A percentile compares a stretch with the other conserved stretches of the same genome.
Conservation (phyloP, 2,329 filamentous ascomycete species). For the Diaporthe australafricana region DNA sequence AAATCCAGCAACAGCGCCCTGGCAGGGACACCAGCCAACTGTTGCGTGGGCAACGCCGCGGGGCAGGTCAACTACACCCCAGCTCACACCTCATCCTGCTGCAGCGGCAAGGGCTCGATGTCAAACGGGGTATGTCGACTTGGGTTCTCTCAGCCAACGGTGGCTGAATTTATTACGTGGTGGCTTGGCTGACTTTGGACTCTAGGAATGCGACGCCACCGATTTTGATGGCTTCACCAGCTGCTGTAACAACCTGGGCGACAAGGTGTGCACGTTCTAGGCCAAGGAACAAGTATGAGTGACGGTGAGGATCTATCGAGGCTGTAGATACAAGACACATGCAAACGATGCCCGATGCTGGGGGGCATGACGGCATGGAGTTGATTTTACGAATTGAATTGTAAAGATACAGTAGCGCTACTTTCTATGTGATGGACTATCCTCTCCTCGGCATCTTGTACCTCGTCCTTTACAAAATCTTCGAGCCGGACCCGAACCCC, state of each 20-base stretch:
- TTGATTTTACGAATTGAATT: constrained; percentile 20
- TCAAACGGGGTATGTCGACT: not conserved
- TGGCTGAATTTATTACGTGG: too few relatives aligned
- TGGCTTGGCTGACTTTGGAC: not conserved
- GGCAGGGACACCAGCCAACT: constrained; percentile 3
- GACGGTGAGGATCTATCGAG: too few relatives aligned
- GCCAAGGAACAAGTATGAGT: not conserved
- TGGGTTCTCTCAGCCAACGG: too few relatives aligned
- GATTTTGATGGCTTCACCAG: not conserved
- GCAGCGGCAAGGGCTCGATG: not conserved
- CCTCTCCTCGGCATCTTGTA: constrained; percentile 23
- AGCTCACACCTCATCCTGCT: not conserved
- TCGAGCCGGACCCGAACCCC: constrained; percentile 14
- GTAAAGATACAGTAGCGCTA: constrained; percentile 27
- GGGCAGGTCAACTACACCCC: not conserved
- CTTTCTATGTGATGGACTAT: constrained; percentile 28
- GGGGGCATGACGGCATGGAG: too few relatives aligned
- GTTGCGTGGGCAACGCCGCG: not conserved
- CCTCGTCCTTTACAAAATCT: constrained; percentile 17
- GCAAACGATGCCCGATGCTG: too few relatives aligned
- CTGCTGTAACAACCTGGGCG: constrained; percentile 3
- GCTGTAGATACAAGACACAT: too few relatives aligned
- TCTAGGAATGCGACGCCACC: not conserved
- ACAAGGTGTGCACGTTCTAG: constrained; percentile 21
- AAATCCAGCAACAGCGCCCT: not conserved